A percentile compares a stretch with the other conserved stretches of the same genome.
phyloP scores from a whole-genome alignment of 352 stramenopile species.

The Pythium insidiosum region DNA sequence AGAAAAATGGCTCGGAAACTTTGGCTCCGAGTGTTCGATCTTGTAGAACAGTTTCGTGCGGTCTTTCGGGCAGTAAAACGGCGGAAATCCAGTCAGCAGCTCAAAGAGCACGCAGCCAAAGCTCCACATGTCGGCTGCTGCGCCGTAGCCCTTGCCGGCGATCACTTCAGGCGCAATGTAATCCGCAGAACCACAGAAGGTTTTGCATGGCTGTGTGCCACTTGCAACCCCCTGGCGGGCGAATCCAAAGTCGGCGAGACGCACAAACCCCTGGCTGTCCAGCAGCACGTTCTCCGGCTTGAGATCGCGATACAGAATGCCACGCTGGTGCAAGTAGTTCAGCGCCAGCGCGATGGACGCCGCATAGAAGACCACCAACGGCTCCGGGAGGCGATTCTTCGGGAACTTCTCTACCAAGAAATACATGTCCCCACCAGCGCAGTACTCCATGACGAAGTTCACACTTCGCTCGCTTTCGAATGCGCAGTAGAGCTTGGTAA shows the following conservation, averaged over 20 bases:
- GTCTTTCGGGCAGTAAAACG: slow-evolving; percentile 90
- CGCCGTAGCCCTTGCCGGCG: slow-evolving; percentile 59
- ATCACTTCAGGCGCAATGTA: slow-evolving; percentile 84
- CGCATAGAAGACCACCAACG: slow-evolving; percentile 93
- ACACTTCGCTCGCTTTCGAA: slow-evolving; percentile 90
- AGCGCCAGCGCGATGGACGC: slow-evolving; percentile 96
- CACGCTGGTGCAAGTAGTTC: slow-evolving; percentile 71
- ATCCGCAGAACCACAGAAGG: slow-evolving; percentile 77
- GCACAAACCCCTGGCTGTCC: slow-evolving; percentile 86
- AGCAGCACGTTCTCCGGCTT: slow-evolving; percentile 91
- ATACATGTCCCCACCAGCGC: slow-evolving; percentile 94
- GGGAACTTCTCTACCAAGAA: slow-evolving; percentile 87
- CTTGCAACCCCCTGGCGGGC: slow-evolving; percentile 40
- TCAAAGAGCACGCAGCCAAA: slow-evolving; percentile 87
- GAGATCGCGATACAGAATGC: slow-evolving; percentile 85
- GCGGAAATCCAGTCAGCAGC: slow-evolving; percentile 75
- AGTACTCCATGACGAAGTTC: slow-evolving; percentile 99
- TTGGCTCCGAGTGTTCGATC: slow-evolving; percentile 89
- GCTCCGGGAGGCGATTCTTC: slow-evolving; percentile 91
- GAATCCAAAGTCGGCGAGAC: slow-evolving; percentile 81
- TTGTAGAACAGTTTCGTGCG: slow-evolving; percentile 95
- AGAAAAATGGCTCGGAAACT: slow-evolving; percentile 90
- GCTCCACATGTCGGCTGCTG: slow-evolving; percentile 79
- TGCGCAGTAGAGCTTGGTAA: slow-evolving; percentile 94
- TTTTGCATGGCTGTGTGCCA: slow-evolving; percentile 59